A percentile compares a stretch with the other conserved stretches of the same genome.
phyloP scores from a whole-genome alignment of 2,329 filamentous ascomycete species.

The Aureobasidium vineae region DNA sequence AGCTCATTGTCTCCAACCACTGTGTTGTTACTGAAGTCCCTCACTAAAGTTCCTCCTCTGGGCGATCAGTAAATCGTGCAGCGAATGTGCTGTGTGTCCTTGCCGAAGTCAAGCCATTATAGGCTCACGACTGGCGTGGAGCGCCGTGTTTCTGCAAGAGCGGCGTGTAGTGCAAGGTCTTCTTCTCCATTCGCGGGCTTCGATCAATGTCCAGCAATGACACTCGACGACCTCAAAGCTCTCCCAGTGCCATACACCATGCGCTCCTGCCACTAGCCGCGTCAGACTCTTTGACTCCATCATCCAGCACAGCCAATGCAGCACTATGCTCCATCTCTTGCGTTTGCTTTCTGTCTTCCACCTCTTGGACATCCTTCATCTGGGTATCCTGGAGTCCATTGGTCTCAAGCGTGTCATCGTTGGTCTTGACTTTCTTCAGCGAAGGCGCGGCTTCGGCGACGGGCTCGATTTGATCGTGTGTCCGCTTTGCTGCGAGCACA shows the following conservation, averaged over 20 bases:
- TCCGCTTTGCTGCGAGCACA: conserved; percentile 1
- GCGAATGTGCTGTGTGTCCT: not conserved
- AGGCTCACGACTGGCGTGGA: not conserved
- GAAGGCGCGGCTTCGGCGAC: not conserved
- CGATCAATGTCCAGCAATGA: not conserved
- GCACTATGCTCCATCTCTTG: not conserved
- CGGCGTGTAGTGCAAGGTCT: not conserved
- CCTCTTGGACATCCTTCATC: not conserved
- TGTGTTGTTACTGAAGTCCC: not conserved
- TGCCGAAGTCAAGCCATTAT: not conserved
- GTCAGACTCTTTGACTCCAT: conserved; percentile 6
- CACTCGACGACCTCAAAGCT: not conserved
- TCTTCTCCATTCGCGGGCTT: not conserved
- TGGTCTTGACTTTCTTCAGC: conserved; percentile 14
- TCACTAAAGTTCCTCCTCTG: no score
- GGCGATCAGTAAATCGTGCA: not conserved
- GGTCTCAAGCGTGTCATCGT: not conserved
- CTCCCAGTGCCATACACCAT: conserved; percentile 15
- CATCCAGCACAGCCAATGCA: conserved; percentile 4
- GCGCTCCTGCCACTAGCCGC: conserved; percentile 12
- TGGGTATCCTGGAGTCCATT: not conserved
- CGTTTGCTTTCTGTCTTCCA: not conserved
- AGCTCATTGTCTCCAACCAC: not conserved
- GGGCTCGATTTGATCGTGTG: conserved; percentile 6
- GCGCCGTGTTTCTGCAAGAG: not conserved